A percentile compares a stretch with the other conserved stretches of the same genome.
Conservation (phyloP, 2,329 filamentous ascomycete species). For the Biscogniauxia mediterranea region DNA sequence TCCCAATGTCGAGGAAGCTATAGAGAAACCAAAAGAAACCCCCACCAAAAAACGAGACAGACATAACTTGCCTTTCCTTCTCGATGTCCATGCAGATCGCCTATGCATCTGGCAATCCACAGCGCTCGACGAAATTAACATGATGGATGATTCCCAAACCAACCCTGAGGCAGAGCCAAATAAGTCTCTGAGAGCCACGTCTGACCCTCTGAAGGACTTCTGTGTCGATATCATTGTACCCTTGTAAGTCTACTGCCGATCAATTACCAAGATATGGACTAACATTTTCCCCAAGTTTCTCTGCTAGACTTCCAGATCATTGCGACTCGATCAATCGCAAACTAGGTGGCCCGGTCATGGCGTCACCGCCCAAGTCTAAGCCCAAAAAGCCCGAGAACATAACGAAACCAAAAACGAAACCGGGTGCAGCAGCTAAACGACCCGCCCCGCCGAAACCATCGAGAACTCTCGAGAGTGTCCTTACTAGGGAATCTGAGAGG, state of each 20-base stretch:
- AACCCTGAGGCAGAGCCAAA: conserved; percentile 34
- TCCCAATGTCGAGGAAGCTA: conserved; percentile 36
- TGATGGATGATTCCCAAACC: conserved; percentile 49
- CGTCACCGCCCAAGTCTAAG: conserved; percentile 52
- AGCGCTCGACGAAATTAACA: conserved; percentile 55
- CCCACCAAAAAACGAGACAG: conserved; percentile 56
- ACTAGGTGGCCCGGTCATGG: conserved; percentile 67
- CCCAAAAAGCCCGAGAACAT: conserved; percentile 46
- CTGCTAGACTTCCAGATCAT: conserved; percentile 69
- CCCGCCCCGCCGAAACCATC: conserved; percentile 39
- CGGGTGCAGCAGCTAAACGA: conserved; percentile 52
- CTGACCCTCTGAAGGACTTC: conserved; percentile 71
- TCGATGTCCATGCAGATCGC: conserved; percentile 74
- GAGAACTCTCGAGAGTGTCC: conserved; percentile 60
- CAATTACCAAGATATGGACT: conserved; percentile 25
- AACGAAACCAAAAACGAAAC: conserved; percentile 45
- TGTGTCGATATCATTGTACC: conserved; percentile 78
- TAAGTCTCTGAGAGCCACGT: conserved; percentile 41
- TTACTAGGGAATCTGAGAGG: conserved; percentile 54
- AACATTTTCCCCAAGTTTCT: conserved; percentile 58
- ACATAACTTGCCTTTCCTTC: conserved; percentile 62
- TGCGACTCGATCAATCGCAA: conserved; percentile 72
- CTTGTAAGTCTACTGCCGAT: conserved; percentile 54
- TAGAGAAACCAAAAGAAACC: conserved; percentile 34
- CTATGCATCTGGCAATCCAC: conserved; percentile 84